Conservation (phyloP, 2,329 filamentous ascomycete genomes). For the Cordyceps tenuipes region DNA sequence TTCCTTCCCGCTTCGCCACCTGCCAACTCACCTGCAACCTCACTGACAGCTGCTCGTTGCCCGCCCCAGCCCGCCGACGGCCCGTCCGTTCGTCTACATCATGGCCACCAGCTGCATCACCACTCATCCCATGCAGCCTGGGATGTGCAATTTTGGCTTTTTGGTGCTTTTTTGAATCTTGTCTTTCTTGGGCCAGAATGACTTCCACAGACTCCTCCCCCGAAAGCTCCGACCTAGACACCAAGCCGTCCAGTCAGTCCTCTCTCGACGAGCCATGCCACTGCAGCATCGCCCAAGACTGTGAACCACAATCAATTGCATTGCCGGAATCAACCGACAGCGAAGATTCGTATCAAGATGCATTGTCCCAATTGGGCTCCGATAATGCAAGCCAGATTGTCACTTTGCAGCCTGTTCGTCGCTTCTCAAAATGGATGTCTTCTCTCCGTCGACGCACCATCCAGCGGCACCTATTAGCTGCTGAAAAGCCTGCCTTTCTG, state of each 20-base stretch:
- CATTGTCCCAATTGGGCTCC: neutral
- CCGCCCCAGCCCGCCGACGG: neutral
- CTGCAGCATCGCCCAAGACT: neutral
- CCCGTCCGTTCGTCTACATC: neutral
- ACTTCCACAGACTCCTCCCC: conserved; percentile 3
- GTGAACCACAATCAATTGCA: neutral
- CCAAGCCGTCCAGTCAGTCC: neutral
- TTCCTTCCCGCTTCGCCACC: neutral
- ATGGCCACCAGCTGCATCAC: neutral
- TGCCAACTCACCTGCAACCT: neutral
- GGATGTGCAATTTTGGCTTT: conserved; percentile 8
- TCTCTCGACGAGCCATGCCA: conserved; percentile 3
- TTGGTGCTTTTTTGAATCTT: conserved; percentile 9
- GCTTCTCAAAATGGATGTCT: conserved; percentile 56
- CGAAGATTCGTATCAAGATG: conserved; percentile 3
- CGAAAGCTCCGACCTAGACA: neutral
- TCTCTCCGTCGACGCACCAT: conserved; percentile 53
- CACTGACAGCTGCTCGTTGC: neutral
- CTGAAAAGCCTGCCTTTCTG: neutral
- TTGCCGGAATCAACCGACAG: conserved; percentile 4
- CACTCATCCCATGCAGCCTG: neutral
- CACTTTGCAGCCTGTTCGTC: neutral
- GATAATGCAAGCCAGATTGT: conserved; percentile 4
- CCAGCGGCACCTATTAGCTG: conserved; percentile 23
- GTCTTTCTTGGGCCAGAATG: conserved; percentile 10